Conservation (phyloP, 495 filamentous ascomycete genomes). For the Massariosphaeria phaeospora region DNA sequence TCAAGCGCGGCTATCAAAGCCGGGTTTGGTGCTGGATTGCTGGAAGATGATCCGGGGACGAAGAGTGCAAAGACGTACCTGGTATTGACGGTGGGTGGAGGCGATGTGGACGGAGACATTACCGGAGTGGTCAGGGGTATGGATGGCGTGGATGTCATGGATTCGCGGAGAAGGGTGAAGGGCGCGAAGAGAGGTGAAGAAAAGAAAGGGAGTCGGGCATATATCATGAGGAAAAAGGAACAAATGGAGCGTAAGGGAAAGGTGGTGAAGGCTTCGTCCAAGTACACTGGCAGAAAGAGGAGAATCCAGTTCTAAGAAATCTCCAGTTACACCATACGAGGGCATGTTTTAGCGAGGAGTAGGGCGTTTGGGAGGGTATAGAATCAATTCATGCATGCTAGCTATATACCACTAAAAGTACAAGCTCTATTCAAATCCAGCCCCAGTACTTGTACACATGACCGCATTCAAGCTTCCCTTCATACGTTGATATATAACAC, state of each 20-base stretch:
- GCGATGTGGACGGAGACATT: slow-evolving; percentile 69
- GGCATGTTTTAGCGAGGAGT: slow-evolving; percentile 20
- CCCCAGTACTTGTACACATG: slow-evolving; percentile 8
- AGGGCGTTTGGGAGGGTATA: slow-evolving; percentile 5
- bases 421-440: slow-evolving; percentile 25
- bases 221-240: slow-evolving; percentile 94
- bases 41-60: slow-evolving; percentile 92
- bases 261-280: slow-evolving; percentile 81
- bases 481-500: no score
- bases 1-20: slow-evolving; percentile 81
- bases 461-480: slow-evolving; percentile 11
- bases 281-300: slow-evolving; percentile 87
- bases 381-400: slow-evolving; percentile 23
- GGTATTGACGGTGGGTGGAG: slow-evolving; percentile 86
- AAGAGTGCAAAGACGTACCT: slow-evolving; percentile 92
- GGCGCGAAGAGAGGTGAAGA: slow-evolving; percentile 50
- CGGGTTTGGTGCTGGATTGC: slow-evolving; percentile 88
- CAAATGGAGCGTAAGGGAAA: slow-evolving; percentile 93
- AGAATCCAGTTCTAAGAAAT: slow-evolving; percentile 51
- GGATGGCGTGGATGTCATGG: slow-evolving; percentile 81
- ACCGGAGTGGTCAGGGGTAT: slow-evolving; percentile 79
- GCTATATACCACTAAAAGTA: slow-evolving; percentile 32
- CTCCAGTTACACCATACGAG: background rate
- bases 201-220: slow-evolving; percentile 74
- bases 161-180: slow-evolving; percentile 54